Evolutionary conservation across 106 monocot species (phyloP).

Genomic region (Acanthochlamys bracteata): DNA sequence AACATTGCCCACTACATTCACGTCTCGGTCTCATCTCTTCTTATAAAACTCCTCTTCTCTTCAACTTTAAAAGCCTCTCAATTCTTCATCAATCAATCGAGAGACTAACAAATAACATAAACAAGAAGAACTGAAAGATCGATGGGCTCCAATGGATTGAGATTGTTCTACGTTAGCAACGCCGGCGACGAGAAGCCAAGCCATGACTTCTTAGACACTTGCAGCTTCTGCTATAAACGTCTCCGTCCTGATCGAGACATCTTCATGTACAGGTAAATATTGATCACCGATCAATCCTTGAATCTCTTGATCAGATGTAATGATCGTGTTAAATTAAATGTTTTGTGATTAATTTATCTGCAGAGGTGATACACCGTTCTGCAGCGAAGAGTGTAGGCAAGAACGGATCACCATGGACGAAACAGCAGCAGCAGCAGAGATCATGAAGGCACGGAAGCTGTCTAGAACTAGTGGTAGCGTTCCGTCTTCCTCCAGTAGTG

Average conservation of each 20-base stretch:
- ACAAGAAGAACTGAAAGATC: no score
- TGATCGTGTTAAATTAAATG: no score
- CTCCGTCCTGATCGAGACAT: not conserved
- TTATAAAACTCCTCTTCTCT: no score
- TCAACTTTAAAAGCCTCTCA: no score
- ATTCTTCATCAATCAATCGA: no score
- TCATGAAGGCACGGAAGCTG: not conserved
- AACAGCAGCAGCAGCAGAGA: not conserved
- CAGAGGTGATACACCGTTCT: conserved; percentile 3
- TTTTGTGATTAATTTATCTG: not conserved
- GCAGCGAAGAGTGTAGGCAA: conserved; percentile 12
- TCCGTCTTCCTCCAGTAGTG: not conserved
- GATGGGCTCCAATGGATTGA: no score
- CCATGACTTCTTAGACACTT: conserved; percentile 8
- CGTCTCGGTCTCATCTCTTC: no score
- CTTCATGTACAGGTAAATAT: conserved; percentile 10
- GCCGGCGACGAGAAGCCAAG: not conserved
- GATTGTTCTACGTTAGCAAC: not conserved
- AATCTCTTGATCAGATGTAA: not conserved
- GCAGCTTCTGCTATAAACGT: conserved; percentile 1
- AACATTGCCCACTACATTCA: no score
- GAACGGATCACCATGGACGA: conserved; percentile 5
- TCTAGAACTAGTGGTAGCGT: not conserved
- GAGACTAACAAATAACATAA: no score
- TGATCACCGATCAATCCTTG: not conserved